Base-by-base conservation (phyloP, 1,284 basidiomycete genomes). In the Fomitiporia mediterranea region DNA sequence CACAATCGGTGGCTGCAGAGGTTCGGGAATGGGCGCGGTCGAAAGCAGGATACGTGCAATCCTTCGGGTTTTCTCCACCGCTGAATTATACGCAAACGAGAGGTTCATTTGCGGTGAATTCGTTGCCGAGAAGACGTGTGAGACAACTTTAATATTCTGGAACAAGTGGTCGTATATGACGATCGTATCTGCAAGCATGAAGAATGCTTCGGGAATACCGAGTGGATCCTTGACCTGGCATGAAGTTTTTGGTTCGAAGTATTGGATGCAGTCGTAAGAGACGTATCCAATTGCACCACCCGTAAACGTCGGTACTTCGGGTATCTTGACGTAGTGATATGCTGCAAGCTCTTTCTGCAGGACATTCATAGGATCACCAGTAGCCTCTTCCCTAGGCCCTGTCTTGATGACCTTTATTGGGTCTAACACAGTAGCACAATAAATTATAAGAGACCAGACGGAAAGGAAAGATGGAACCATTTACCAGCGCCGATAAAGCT, bases 221-320 rank as follows among this genome's bases (percentile, higher is more conserved):
- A 96, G 75, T 11, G 86, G 74, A 62, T 97, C 93, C 57, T 81
- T 79, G 50, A 90, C 78, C 21, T 84, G 75, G 42, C 82, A 78
- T 28, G 81, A 79, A 3, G 94, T 96, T 72, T 91, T 94, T 55
- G 96, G 92, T 72, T 99, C 97, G 67, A 99, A 99, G 71, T 99
- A 88, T 62, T 91, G 89, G 55, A 99, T 86, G 68, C 92, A 93
- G 69, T 99, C 97, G 73, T 96, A 99, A 11, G 92, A 84, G 63
- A 99, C 93, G 73, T 98, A 99, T 43, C 97, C 97, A 65, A 99
- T 93, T 0, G 96, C 96, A 51, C 97, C 97, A 50, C 97, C 97
- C 27, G 96, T 98, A 69, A 99, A 98, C 0, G 94, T 96, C 0
- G 91, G 87, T 39, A 98, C 79, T 69, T 94, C 90, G 4, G 93